Conservation (phyloP, 176 grass and related monocot genomes). For the Calamus simplicifolius region DNA sequence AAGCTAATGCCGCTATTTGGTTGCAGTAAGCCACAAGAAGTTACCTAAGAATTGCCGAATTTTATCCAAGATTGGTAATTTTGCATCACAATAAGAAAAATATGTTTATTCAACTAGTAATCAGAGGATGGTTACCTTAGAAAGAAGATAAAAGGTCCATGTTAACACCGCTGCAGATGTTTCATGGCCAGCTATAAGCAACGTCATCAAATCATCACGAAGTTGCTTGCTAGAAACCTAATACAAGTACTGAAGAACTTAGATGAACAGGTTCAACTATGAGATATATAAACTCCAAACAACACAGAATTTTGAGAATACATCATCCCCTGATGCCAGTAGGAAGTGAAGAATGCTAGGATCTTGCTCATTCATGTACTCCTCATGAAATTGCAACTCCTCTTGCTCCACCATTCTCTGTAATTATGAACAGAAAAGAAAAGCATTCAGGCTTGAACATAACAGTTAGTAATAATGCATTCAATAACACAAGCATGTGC, state of each 20-base stretch:
- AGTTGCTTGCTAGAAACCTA: slow-evolving; percentile 98
- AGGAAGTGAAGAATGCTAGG: slow-evolving; percentile 98
- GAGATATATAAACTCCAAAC: background rate
- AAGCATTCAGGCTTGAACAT: no score
- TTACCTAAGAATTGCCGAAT: no score
- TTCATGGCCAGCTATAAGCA: slow-evolving; percentile 96
- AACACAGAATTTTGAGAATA: slow-evolving; percentile 23
- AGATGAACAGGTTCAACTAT: slow-evolving; percentile 2
- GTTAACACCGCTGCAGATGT: slow-evolving; percentile 94
- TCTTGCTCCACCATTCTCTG: slow-evolving; percentile 96
- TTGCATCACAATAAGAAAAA: no score
- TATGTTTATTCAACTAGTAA: no score
- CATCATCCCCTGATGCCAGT: slow-evolving; percentile 95
- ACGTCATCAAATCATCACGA: slow-evolving; percentile 92
- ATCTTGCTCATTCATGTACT: slow-evolving; percentile 98
- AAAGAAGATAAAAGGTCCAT: slow-evolving; percentile 99
- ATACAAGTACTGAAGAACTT: slow-evolving; percentile 12
- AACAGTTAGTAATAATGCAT: no score
- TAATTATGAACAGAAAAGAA: slow-evolving; percentile 23
- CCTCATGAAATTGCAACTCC: slow-evolving; percentile 85
- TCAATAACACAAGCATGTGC: no score
- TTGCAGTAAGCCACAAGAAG: no score
- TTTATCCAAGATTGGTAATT: no score
- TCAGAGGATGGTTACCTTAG: slow-evolving; percentile 38
- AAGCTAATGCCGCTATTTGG: no score